phyloP scores from a whole-genome alignment of 2,329 filamentous ascomycete genomes.

The Calonectria hawksworthii region DNA sequence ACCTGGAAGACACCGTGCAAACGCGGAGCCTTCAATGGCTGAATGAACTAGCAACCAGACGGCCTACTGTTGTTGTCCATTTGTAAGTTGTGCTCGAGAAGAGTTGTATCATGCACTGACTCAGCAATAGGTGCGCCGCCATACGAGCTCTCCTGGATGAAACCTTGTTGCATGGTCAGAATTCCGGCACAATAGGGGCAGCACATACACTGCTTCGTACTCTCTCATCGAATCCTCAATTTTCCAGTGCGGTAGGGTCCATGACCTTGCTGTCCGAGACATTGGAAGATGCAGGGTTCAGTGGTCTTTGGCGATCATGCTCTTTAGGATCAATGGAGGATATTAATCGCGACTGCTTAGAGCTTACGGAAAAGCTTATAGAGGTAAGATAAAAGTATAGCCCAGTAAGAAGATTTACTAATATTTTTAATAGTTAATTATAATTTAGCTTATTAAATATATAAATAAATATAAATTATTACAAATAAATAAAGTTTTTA shows the following conservation, averaged over 20 bases:
- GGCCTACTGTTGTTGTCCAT: slow-evolving; percentile 70
- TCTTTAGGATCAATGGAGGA: slow-evolving; percentile 61
- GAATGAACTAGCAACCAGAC: slow-evolving; percentile 66
- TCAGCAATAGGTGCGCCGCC: slow-evolving; percentile 62
- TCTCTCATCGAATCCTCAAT: slow-evolving; percentile 67
- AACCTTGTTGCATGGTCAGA: slow-evolving; percentile 74
- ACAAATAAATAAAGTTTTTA: not conserved
- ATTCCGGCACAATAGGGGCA: slow-evolving; percentile 69
- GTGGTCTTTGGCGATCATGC: slow-evolving; percentile 72
- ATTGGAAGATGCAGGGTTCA: slow-evolving; percentile 73
- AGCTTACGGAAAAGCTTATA: slow-evolving; percentile 71
- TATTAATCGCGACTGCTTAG: slow-evolving; percentile 54
- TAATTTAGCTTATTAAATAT: slow-evolving; percentile 13
- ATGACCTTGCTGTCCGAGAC: slow-evolving; percentile 64
- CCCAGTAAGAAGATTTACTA: not conserved
- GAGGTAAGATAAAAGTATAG: slow-evolving; percentile 60
- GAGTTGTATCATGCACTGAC: not conserved
- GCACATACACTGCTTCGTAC: slow-evolving; percentile 73
- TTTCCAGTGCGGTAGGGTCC: slow-evolving; percentile 63
- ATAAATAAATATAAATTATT: not conserved
- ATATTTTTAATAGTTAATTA: slow-evolving; percentile 18
- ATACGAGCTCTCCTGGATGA: slow-evolving; percentile 73
- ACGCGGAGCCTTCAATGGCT: slow-evolving; percentile 72
- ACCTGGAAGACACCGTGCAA: slow-evolving; percentile 74
- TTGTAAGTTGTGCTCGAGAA: slow-evolving; percentile 61